A percentile compares a stretch with the other conserved stretches of the same genome.
phyloP scores from a whole-genome alignment of 169 alveolate species.

The Plasmodium gonderi region DNA sequence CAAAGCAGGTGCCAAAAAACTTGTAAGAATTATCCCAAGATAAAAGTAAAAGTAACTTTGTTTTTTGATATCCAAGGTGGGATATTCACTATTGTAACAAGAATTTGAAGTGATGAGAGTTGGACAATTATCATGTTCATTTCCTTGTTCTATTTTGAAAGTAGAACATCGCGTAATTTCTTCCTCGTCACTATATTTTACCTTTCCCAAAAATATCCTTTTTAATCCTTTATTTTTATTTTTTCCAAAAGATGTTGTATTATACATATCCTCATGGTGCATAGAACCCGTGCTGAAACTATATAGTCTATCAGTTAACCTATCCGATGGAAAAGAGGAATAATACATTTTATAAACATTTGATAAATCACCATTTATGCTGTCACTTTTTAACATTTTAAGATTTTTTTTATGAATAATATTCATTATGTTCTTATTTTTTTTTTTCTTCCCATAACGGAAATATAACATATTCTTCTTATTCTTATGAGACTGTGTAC shows the following conservation, averaged over 20 bases:
- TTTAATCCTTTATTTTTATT: not conserved
- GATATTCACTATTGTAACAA: not conserved
- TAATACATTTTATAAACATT: not conserved
- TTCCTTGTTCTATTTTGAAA: not conserved
- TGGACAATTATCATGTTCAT: not conserved
- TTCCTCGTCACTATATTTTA: conserved; percentile 1
- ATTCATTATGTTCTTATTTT: not conserved
- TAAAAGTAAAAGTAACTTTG: conserved; percentile 20
- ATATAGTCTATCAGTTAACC: not conserved
- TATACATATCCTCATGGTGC: not conserved
- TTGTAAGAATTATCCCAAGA: conserved; percentile 30
- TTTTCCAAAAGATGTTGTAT: not conserved
- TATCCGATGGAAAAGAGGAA: not conserved
- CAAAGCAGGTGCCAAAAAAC: conserved; percentile 22
- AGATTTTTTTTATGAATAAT: not conserved
- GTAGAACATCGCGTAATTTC: not conserved
- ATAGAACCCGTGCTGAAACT: not conserved
- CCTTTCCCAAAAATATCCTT: not conserved
- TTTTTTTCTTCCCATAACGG: too few relatives aligned
- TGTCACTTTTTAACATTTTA: not conserved
- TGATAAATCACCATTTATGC: not conserved
- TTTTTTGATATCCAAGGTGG: not conserved
- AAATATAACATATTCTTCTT: too few relatives aligned
- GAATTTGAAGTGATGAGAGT: not conserved
- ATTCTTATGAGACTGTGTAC: not conserved